phyloP scores from a whole-genome alignment of 129 eudicot genomes.

The Solidago caesia region DNA sequence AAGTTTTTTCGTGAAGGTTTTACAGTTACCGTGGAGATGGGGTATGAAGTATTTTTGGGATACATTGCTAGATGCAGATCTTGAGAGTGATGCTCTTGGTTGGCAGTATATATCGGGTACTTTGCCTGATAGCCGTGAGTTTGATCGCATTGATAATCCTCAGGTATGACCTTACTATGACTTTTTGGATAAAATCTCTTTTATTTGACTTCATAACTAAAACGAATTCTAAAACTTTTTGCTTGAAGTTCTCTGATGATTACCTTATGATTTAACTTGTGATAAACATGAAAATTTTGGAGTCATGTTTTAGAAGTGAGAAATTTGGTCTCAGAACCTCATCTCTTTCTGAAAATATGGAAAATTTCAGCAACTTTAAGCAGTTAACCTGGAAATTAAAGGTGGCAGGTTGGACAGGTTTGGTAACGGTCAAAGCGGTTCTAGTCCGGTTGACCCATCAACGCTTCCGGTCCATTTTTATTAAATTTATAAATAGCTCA shows the following conservation, averaged over 20 bases:
- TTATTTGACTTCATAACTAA: not conserved
- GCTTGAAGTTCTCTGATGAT: not conserved
- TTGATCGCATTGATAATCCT: constrained; percentile 85
- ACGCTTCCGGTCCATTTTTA: not conserved
- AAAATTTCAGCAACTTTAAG: not conserved
- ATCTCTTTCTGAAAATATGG: not conserved
- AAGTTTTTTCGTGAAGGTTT: constrained; percentile 92
- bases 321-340: not conserved
- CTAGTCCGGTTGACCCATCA: not conserved
- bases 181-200: not conserved
- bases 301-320: not conserved
- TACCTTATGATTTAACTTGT: not conserved
- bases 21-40: constrained; percentile 99
- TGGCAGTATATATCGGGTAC: constrained; percentile 96
- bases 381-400: not conserved
- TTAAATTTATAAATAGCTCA: not conserved
- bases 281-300: not conserved
- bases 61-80: constrained; percentile 95
- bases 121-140: constrained; percentile 86
- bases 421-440: not conserved
- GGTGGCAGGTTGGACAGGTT: not conserved
- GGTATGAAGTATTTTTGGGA: constrained; percentile 99
- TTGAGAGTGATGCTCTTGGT: constrained; percentile 97
- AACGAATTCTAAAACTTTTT: not conserved
- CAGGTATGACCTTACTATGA: constrained; percentile 50